Percentiles rank a stretch among this genome's conserved stretches.
Conservation (phyloP, 495 filamentous ascomycete genomes). For the Penicillium goetzii region DNA sequence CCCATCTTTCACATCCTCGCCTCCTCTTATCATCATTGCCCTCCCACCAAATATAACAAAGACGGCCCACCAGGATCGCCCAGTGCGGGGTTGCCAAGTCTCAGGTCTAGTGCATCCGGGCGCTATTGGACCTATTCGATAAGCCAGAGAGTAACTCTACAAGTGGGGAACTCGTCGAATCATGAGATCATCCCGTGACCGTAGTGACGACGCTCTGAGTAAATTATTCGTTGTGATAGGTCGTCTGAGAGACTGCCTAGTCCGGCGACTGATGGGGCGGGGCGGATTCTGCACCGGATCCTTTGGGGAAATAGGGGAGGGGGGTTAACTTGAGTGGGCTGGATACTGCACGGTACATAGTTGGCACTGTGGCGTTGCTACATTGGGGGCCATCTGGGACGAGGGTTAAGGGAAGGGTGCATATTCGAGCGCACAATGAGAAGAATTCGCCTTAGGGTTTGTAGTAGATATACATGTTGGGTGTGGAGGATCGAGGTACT, state of each 20-base stretch:
- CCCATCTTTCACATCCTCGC: not conserved
- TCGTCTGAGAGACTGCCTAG: conserved; percentile 11
- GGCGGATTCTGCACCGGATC: conserved; percentile 16
- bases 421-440: not conserved
- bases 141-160: not conserved
- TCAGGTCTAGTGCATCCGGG: conserved; percentile 11
- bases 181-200: conserved; percentile 24
- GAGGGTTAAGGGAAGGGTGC: not conserved
- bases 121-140: conserved; percentile 13
- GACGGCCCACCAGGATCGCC: conserved; percentile 8
- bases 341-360: not conserved
- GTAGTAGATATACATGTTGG: not conserved
- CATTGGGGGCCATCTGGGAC: conserved; percentile 2
- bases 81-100: conserved; percentile 26
- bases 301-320: conserved; percentile 4
- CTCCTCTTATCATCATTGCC: not conserved
- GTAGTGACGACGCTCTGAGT: conserved; percentile 24
- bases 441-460: not conserved
- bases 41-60: not conserved
- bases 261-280: conserved; percentile 3
- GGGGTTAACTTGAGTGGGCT: conserved; percentile 5
- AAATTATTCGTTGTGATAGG: conserved; percentile 26
- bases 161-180: conserved; percentile 7
- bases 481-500: not conserved
- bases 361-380: not conserved